Conservation (phyloP, 1,284 basidiomycete species). For the Irpex sp. region DNA sequence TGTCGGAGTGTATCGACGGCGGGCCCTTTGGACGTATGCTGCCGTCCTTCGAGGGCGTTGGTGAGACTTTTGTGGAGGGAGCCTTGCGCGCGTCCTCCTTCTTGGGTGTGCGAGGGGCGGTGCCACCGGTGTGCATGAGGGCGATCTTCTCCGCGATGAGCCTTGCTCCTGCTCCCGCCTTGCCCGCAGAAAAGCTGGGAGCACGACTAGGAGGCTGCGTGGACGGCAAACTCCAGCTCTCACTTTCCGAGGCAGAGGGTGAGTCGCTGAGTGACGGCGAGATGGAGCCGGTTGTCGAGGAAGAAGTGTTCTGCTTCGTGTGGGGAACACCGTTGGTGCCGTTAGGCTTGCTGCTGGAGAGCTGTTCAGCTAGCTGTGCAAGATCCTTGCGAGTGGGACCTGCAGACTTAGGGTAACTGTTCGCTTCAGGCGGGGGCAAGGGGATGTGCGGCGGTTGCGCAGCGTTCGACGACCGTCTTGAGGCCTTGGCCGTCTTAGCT, state of each 20-base stretch:
- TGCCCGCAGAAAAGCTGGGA: constrained; percentile 40
- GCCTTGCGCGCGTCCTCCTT: constrained; percentile 18
- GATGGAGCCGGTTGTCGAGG: constrained; percentile 33
- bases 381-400: constrained; percentile 50
- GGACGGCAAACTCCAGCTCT: constrained; percentile 58
- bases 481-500: constrained; percentile 7
- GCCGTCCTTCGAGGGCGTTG: constrained; percentile 26
- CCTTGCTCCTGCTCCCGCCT: constrained; percentile 26
- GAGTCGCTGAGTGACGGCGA: constrained; percentile 38
- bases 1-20: constrained; percentile 51
- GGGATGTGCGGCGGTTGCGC: constrained; percentile 32
- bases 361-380: constrained; percentile 18
- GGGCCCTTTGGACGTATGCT: constrained; percentile 27
- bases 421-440: constrained; percentile 52
- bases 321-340: constrained; percentile 21
- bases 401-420: constrained; percentile 50
- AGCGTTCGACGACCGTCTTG: constrained; percentile 12
- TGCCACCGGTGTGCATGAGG: constrained; percentile 19
- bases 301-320: constrained; percentile 24
- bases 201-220: constrained; percentile 49
- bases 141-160: constrained; percentile 14
- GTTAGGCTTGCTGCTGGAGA: constrained; percentile 3
- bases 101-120: constrained; percentile 16
- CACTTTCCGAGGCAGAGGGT: constrained; percentile 53
- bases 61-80: constrained; percentile 21